A percentile compares a stretch with the other conserved stretches of the same genome.
phyloP scores from a whole-genome alignment of 768 basidiomycete genomes.

The Trametes cingulata region DNA sequence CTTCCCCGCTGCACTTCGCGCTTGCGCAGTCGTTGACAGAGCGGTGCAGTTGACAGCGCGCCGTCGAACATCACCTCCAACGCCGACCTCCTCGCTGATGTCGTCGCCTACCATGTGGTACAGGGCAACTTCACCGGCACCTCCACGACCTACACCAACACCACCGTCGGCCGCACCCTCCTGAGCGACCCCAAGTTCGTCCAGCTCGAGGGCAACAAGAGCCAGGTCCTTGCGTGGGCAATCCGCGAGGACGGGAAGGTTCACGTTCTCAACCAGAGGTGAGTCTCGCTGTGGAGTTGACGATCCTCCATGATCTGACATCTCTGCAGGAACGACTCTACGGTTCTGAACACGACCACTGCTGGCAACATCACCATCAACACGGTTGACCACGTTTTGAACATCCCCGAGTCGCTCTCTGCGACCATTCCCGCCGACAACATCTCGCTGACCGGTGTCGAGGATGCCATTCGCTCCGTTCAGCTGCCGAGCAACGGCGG shows the following conservation, averaged over 20 bases:
- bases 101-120: constrained; percentile 60
- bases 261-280: constrained; percentile 53
- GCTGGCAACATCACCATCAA: constrained; percentile 47
- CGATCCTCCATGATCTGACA: not conserved
- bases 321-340: constrained; percentile 33
- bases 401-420: constrained; percentile 50
- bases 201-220: constrained; percentile 55
- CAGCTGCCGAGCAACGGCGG: constrained; percentile 31
- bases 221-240: constrained; percentile 57
- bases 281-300: constrained; percentile 4
- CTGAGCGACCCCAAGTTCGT: constrained; percentile 51
- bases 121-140: constrained; percentile 49
- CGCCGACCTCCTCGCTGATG: constrained; percentile 42
- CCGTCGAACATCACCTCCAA: constrained; percentile 37
- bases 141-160: constrained; percentile 50
- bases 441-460: constrained; percentile 38
- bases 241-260: constrained; percentile 39
- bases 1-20: not conserved
- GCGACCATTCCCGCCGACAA: constrained; percentile 45
- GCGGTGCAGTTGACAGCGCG: constrained; percentile 29
- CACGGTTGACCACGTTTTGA: constrained; percentile 51
- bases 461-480: constrained; percentile 32
- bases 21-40: not conserved
- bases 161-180: constrained; percentile 66
- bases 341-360: constrained; percentile 40